A percentile compares a stretch with the other conserved stretches of the same genome.
Conservation (phyloP, 2,329 filamentous ascomycete species). For the Alternaria sp. region DNA sequence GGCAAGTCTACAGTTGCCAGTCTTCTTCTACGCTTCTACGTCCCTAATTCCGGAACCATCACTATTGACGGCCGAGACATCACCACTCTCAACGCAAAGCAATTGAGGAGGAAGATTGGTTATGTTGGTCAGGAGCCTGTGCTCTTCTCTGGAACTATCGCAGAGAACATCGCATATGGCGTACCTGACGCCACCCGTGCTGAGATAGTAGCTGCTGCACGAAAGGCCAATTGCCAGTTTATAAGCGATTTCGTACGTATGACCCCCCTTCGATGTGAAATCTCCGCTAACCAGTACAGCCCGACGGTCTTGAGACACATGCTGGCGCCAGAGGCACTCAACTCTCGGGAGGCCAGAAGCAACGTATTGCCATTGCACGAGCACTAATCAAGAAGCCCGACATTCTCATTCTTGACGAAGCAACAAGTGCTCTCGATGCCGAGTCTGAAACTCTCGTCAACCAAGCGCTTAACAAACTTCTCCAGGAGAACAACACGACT, state of each 20-base stretch:
- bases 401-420: constrained; percentile 93
- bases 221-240: constrained; percentile 94
- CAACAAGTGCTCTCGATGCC: constrained; percentile 93
- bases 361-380: constrained; percentile 94
- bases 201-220: constrained; percentile 86
- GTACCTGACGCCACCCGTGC: constrained; percentile 77
- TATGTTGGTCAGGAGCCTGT: constrained; percentile 97
- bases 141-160: constrained; percentile 83
- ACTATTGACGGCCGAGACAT: constrained; percentile 87
- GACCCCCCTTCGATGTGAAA: neutral
- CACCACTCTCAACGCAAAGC: constrained; percentile 88
- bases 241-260: constrained; percentile 83
- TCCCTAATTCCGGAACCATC: constrained; percentile 78
- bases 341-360: constrained; percentile 94
- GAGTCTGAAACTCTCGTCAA: constrained; percentile 98
- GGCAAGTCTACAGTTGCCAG: constrained; percentile 96
- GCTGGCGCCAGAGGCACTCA: constrained; percentile 93
- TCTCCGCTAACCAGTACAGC: constrained; percentile 56
- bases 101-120: constrained; percentile 88
- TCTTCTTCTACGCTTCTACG: constrained; percentile 91
- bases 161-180: constrained; percentile 92
- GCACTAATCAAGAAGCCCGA: constrained; percentile 95
- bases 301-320: constrained; percentile 91
- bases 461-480: constrained; percentile 79
- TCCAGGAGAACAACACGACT: constrained; percentile 89